phyloP scores from a whole-genome alignment of 2,329 filamentous ascomycete species.

The Blastomyces gilchristii region DNA sequence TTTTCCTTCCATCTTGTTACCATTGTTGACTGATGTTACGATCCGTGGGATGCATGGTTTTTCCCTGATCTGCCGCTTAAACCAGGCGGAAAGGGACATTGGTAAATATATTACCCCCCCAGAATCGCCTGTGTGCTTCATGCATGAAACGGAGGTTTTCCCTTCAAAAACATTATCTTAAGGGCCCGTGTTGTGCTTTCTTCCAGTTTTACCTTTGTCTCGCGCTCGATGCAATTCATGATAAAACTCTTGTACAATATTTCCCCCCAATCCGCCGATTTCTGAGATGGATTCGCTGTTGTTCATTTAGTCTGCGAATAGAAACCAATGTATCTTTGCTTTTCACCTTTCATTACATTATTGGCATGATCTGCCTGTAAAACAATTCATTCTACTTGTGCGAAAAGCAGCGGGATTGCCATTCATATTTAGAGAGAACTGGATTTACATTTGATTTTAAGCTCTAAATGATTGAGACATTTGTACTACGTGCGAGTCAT shows the following conservation, averaged over 20 bases:
- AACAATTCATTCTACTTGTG: neutral
- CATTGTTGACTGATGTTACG: neutral
- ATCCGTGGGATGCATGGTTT: neutral
- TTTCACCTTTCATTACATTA: too few relatives aligned
- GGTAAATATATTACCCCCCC: neutral
- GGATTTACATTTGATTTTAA: neutral
- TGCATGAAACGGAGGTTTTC: neutral
- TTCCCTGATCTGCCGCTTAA: neutral
- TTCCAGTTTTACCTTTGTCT: neutral
- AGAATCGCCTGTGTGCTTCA: neutral
- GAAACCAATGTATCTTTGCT: neutral
- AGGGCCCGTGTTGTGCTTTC: neutral
- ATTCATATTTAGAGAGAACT: neutral
- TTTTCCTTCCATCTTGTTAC: neutral
- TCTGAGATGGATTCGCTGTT: neutral
- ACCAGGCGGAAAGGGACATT: neutral
- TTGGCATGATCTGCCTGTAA: neutral
- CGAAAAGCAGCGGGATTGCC: neutral
- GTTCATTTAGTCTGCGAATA: neutral
- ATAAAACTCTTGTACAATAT: neutral
- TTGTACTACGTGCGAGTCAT: neutral
- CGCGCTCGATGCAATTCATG: neutral
- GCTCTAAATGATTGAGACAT: neutral
- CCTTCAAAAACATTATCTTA: neutral
- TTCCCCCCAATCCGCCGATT: neutral